Percentiles rank a stretch among this genome's conserved stretches.
Conservation (phyloP, 2,329 filamentous ascomycete species). For the Botryotinia calthae region DNA sequence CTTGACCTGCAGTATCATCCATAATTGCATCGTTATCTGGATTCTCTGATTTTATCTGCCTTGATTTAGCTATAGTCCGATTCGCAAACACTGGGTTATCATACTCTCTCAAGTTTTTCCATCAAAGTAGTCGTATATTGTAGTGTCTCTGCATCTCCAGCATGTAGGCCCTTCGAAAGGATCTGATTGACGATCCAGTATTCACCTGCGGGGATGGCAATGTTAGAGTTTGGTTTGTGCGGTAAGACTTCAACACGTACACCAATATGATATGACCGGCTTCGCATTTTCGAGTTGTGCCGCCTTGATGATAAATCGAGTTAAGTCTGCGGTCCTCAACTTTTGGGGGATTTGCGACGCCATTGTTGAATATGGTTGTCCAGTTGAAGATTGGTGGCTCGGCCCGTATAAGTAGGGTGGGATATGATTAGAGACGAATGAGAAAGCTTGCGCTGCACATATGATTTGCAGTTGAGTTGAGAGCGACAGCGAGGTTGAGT, state of each 20-base stretch:
- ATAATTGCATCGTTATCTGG: conserved; percentile 76
- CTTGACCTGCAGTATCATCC: conserved; percentile 83
- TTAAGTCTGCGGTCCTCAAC: conserved; percentile 78
- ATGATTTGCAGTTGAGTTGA: background rate
- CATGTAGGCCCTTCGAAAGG: conserved; percentile 75
- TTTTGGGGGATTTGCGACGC: conserved; percentile 66
- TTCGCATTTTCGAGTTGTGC: conserved; percentile 80
- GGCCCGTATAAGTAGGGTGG: background rate
- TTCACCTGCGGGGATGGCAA: conserved; percentile 59
- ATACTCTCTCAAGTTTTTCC: conserved; percentile 82
- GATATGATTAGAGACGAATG: background rate
- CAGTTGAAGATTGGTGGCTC: background rate
- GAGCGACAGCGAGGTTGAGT: background rate
- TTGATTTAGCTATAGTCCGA: conserved; percentile 13
- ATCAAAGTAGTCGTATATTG: conserved; percentile 80
- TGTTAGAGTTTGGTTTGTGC: conserved; percentile 20
- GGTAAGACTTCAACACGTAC: conserved; percentile 52
- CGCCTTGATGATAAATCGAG: conserved; percentile 79
- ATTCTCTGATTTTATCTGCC: conserved; percentile 67
- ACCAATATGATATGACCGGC: conserved; percentile 93
- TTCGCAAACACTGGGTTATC: conserved; percentile 1
- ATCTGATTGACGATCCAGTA: conserved; percentile 95
- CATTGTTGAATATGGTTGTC: conserved; percentile 51
- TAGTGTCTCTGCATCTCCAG: conserved; percentile 71
- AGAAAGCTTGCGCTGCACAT: background rate